Base-by-base conservation (phyloP, 768 basidiomycete species). In the Termitomyces sp. region DNA sequence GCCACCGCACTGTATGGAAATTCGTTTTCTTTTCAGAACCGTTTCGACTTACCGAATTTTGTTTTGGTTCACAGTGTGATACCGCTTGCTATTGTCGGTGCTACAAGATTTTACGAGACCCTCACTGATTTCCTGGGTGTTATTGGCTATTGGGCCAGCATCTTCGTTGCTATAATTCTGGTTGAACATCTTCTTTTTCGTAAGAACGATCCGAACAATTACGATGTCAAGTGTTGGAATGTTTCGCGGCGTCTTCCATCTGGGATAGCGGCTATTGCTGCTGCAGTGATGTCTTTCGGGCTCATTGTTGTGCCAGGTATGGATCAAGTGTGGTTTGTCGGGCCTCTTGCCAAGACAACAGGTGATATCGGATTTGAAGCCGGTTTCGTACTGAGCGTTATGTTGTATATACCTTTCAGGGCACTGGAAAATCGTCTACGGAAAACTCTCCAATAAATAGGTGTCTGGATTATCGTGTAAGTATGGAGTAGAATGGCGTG, bases 291-390 rank as follows among this genome's bases (percentile, higher is more conserved):
- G 49, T 78, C 83, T 3, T 83, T 86, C 51, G 82, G 73, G 11
- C 73, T 90, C 8, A 70, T 86, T 12, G 71, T 91, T 14, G 37
- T 38, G 17, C 83, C 87, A 5, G 79, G 76, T 53, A 92, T 92
- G 84, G 70, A 81, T 59, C 88, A 92, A 68, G 81, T 80, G 28
- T 92, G 87, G 88, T 92, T 82, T 63, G 73, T 76, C 0, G 91
- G 91, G 1, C 89, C 89, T 7, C 84, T 92, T 45, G 91, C 85
- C 10, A 65, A 72, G 59, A 73, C 60, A 8, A 78, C 87, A 17
- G 91, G 91, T 1, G 91, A 93, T 70, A 84, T 93, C 55, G 90
- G 88, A n/a, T 89, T 92, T 59, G 88, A 90, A 68, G 68, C 89
- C 26, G 86, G 87, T 2, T 84, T 89, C 62, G 74, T 70, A 1